Conservation (phyloP, 148 eudicot species). For the Rhododendron ferrugineum region DNA sequence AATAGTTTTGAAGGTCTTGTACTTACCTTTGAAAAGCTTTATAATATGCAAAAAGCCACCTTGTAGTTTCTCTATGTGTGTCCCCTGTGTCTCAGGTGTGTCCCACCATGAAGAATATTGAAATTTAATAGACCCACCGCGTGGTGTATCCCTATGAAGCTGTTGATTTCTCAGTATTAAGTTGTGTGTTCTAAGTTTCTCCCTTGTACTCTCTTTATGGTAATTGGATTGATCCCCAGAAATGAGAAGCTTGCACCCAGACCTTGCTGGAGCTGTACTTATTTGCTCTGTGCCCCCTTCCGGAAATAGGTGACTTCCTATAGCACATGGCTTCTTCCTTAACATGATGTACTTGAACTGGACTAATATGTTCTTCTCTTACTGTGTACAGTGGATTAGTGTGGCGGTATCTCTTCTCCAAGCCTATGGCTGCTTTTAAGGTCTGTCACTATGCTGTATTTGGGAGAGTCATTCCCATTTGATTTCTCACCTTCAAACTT, state of each 20-base stretch:
- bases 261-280: constrained; percentile 74
- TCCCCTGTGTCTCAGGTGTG: background rate
- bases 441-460: constrained; percentile 22
- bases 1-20: background rate
- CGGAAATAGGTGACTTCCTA: constrained; percentile 67
- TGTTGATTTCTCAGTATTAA: background rate
- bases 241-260: constrained; percentile 32
- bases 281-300: constrained; percentile 91
- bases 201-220: background rate
- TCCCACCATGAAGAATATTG: background rate
- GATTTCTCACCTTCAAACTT: background rate
- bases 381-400: constrained; percentile 63
- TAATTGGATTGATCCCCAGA: constrained; percentile 21
- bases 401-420: constrained; percentile 83
- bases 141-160: background rate
- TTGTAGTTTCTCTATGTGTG: background rate
- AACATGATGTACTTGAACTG: background rate
- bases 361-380: constrained; percentile 14
- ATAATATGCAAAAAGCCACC: background rate
- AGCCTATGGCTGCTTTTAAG: constrained; percentile 91
- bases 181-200: background rate
- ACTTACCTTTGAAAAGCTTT: background rate
- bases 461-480: background rate
- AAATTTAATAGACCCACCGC: background rate
- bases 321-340: background rate